phyloP scores from a whole-genome alignment of 2,329 filamentous ascomycete species.

The Trichophyton schoenleinii region DNA sequence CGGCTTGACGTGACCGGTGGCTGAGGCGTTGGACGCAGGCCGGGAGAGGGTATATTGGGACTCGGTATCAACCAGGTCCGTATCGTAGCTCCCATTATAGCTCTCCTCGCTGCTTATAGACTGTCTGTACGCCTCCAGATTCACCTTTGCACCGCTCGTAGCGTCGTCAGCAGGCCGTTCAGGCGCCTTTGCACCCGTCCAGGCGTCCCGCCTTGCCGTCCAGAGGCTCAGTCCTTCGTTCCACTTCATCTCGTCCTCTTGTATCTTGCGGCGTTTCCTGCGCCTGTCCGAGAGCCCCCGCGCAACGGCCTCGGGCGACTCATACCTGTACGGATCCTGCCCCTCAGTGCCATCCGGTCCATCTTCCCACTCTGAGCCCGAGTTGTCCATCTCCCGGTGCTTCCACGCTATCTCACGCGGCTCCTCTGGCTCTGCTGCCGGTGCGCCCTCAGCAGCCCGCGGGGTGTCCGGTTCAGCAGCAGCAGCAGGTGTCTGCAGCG shows the following conservation, averaged over 20 bases:
- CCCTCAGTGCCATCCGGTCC: not conserved
- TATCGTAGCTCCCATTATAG: constrained; percentile 8
- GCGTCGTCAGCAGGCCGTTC: not conserved
- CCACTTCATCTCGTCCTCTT: constrained; percentile 57
- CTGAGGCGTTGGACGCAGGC: not conserved
- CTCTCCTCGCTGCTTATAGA: constrained; percentile 13
- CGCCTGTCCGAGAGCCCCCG: constrained; percentile 38
- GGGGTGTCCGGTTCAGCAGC: not conserved
- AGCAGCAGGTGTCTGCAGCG: not conserved
- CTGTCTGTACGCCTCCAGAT: not conserved
- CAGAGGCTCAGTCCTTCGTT: constrained; percentile 77
- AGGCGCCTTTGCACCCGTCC: constrained; percentile 56
- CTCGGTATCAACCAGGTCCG: constrained; percentile 7
- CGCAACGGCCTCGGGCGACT: constrained; percentile 30
- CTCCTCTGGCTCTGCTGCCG: not conserved
- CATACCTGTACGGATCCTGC: constrained; percentile 27
- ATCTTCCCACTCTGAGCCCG: constrained; percentile 10
- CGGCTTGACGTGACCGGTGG: not conserved
- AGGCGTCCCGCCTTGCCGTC: constrained; percentile 62
- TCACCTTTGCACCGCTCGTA: not conserved
- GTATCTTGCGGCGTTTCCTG: constrained; percentile 44
- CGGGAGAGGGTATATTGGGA: constrained; percentile 1
- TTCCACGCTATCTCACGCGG: constrained; percentile 12
- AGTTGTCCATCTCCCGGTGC: constrained; percentile 13
- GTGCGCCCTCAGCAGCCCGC: not conserved